Evolutionary conservation across 2,329 filamentous ascomycete genomes (phyloP).

Genomic region (Emergomyces pasteurianus): DNA sequence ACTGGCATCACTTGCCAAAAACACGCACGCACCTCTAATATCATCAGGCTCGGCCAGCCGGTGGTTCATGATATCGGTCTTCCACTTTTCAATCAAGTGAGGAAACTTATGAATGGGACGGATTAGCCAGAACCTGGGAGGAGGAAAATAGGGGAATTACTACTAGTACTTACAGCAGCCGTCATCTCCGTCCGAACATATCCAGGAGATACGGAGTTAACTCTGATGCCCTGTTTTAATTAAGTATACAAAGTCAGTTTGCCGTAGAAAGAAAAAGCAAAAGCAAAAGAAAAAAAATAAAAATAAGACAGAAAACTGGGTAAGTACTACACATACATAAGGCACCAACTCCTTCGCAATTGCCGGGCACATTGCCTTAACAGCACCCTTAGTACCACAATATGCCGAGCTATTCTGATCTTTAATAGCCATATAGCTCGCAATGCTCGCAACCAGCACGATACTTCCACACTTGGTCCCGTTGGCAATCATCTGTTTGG

Average conservation of each 20-base stretch:
- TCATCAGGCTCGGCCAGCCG: constrained; percentile 7
- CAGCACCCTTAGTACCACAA: constrained; percentile 38
- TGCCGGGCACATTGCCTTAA: constrained; percentile 35
- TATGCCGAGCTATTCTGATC: constrained; percentile 39
- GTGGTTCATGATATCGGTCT: constrained; percentile 50
- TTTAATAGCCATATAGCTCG: constrained; percentile 39
- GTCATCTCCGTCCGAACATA: constrained; percentile 26
- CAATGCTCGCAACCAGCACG: constrained; percentile 43
- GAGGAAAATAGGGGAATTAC: neutral
- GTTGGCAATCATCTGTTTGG: constrained; percentile 41
- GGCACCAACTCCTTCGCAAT: constrained; percentile 36
- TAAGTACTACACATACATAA: constrained; percentile 26
- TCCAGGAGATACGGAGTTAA: constrained; percentile 33
- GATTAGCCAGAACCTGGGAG: neutral
- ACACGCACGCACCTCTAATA: constrained; percentile 5
- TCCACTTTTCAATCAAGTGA: constrained; percentile 57
- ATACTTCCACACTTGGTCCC: constrained; percentile 41
- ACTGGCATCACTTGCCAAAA: constrained; percentile 8
- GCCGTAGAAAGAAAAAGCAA: neutral
- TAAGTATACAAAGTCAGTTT: constrained; percentile 15
- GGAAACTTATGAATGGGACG: constrained; percentile 25
- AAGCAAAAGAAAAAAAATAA: too few relatives aligned
- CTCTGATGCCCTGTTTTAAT: constrained; percentile 26
- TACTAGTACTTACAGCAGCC: constrained; percentile 35
- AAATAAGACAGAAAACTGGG: too few relatives aligned